Evolutionary conservation across 352 stramenopile genomes (phyloP), one percentile per base, ranked within the genome.

Genomic region (Pythium sp.): DNA sequence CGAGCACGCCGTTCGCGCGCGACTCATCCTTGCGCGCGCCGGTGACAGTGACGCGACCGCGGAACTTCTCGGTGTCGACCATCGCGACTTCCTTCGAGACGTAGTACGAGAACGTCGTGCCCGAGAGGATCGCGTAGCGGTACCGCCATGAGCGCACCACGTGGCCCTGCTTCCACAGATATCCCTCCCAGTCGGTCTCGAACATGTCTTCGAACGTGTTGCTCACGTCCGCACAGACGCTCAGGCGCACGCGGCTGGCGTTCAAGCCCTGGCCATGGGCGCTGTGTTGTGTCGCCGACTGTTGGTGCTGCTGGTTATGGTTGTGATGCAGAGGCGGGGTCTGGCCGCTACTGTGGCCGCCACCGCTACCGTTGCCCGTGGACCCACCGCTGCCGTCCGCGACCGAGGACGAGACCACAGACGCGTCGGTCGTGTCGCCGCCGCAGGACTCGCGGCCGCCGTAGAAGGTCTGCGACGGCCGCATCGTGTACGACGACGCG

Each of bases 101-200:
- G 58, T 95, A 95, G 75, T 94, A 95, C 24, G 78, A 88, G 57
- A 95, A 92, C 30, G 75, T 87, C 34, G 78, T 92, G 62, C 86
- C 87, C 38, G 86, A 91, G 28, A 95, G 77, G 46, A 95, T 80
- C 5, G 85, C 86, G 72, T 93, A 95, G 55, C 87, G 87, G 61
- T 92, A 91, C 22, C 87, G 80, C 87, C 87, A 95, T 55, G 86
- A 92, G 68, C 86, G 86, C 60, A 95, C 86, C 62, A 95, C 87
- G 59, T 95, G 86, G 26, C 87, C 86, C 68, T 95, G 87, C 62
- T 95, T 95, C 86, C 86, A 94, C 55, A 94, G 81, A 67, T 95
- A 95, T 5, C 87, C 87, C 68, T 95, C 87, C 87, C 87, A 95
- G 70, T 95, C 87, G 47, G 87, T 95, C 70, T 95, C 87, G 49